phyloP scores from a whole-genome alignment of 768 basidiomycete genomes.

The Trametes punicea region DNA sequence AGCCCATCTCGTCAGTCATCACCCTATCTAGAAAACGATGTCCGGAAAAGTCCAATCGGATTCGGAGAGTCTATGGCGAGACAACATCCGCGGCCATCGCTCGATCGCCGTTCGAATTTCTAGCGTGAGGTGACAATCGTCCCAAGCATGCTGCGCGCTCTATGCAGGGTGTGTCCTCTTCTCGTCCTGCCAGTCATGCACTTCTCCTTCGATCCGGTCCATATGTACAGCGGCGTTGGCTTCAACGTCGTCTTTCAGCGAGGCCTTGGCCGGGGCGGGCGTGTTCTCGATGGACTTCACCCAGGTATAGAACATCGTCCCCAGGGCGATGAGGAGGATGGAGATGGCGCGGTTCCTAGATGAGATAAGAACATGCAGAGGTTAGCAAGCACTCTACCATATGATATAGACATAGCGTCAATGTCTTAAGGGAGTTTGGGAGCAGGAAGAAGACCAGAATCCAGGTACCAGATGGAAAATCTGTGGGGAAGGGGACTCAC shows the following conservation, averaged over 20 bases:
- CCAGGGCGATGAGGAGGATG: slow-evolving; percentile 63
- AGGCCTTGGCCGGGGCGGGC: slow-evolving; percentile 22
- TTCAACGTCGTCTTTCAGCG: slow-evolving; percentile 39
- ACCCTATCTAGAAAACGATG: not conserved
- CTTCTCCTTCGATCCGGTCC: slow-evolving; percentile 22
- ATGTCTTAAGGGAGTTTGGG: not conserved
- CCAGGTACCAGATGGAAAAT: not conserved
- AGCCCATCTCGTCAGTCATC: not conserved
- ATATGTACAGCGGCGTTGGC: slow-evolving; percentile 27
- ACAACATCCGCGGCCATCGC: no score
- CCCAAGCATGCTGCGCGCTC: no score
- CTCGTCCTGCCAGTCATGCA: slow-evolving; percentile 28
- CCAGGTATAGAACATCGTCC: slow-evolving; percentile 73
- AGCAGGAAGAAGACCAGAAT: not conserved
- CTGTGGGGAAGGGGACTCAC: slow-evolving; percentile 41
- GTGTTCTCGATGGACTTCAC: slow-evolving; percentile 38
- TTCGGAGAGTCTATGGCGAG: no score
- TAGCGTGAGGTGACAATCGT: no score
- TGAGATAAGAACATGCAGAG: not conserved
- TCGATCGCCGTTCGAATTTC: no score
- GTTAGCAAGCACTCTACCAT: not conserved
- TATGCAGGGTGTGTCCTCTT: slow-evolving; percentile 24
- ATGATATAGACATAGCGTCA: not conserved
- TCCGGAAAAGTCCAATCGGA: not conserved
- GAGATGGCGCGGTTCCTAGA: slow-evolving; percentile 59